Base-by-base conservation (phyloP, 768 basidiomycete species). In the Tricholoma bakamatsutake region DNA sequence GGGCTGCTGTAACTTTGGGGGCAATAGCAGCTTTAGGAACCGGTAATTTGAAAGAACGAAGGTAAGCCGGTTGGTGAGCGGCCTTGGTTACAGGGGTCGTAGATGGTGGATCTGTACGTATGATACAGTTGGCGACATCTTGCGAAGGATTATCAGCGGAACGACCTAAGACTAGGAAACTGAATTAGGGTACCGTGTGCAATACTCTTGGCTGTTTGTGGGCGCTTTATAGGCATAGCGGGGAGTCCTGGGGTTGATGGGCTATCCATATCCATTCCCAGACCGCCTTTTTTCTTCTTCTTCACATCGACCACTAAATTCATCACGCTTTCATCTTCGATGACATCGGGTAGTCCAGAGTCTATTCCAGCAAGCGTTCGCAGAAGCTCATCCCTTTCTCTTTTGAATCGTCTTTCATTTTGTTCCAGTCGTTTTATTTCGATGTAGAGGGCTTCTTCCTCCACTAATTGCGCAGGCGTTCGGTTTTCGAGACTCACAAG, bases 401-500 rank as follows among this genome's bases (percentile, higher is more conserved):
- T 84, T 71, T 88, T 89, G 76, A 94, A 98, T 52, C 80, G 80
- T 31, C 88, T 80, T 67, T 97, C 94, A 57, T 80, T 91, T 71
- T 98, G 96, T 67, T 98, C 95, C 50, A 99, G 79, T n/a, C 92
- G 84, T 66, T 95, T 94, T 50, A 96, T 80, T 69, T 98, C 93
- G 59, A 98, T 74, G 71, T 90, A 98, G 3, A 99, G 77, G 7
- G 92, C 89, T 63, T 98, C 95, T 76, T 98, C 97, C 67, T 99
- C 95, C 15, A 87, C 88, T 43, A 96, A 87, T 71, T 98, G 92
- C 49, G 88, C 84, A 4, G 85, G 80, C 0, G 93, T 89, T n/a
- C 96, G 85, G 55, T 80, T 83, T 71, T 94, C 91, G n/a, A 98
- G 82, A 57, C 85, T 89, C 8, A 79, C 72, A 12, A 98, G 79